Evolutionary conservation across 768 basidiomycete species (phyloP), one percentile per base, ranked within the genome.

Genomic region (Psilocybe cubensis): DNA sequence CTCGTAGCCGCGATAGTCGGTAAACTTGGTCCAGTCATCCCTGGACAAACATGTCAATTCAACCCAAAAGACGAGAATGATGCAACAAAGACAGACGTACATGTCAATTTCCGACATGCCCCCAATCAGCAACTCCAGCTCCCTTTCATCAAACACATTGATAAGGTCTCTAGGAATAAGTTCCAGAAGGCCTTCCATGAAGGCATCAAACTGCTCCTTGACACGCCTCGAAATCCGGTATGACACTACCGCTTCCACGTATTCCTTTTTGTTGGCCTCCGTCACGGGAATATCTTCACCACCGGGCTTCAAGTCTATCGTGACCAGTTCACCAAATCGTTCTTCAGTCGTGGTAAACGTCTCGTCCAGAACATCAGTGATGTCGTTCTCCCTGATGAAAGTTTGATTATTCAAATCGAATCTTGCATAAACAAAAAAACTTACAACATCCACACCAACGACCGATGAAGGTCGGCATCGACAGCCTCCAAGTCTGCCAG

Each of bases 21-120:
- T 96, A 73, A 92, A 93, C 67, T 94, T 93, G 64, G 88, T 91
- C 94, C 94, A 95, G 66, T 94, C 92, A 63, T 94, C 91, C 76
- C 87, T 88, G 46, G 20, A 31, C 0, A 58, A 56, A 25, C 52
- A 47, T 45, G n/a, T 24, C 23, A 59, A 54, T 57, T 28, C 62
- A 42, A 61, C 14, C 4, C n/a, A 52, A 42, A 24, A 35, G 23
- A n/a, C 14, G 28, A 1, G 43, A 23, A 38, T 23, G 52, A 44
- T 41, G 28, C 52, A 35, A 29, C 6, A 35, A 41, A 17, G 21
- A 76, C 27, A 40, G n/a, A 28, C 84, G 50, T 66, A 88, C 84
- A 92, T 91, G 68, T 94, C 91, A 49, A 94, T 93, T 69, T 95
- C 93, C 28, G 91, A 86, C 88, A 96, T 94, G 52, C 94, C 94